A percentile compares a stretch with the other conserved stretches of the same genome.
phyloP scores from a whole-genome alignment of 2,329 filamentous ascomycete genomes.

The Didymella glomerata region DNA sequence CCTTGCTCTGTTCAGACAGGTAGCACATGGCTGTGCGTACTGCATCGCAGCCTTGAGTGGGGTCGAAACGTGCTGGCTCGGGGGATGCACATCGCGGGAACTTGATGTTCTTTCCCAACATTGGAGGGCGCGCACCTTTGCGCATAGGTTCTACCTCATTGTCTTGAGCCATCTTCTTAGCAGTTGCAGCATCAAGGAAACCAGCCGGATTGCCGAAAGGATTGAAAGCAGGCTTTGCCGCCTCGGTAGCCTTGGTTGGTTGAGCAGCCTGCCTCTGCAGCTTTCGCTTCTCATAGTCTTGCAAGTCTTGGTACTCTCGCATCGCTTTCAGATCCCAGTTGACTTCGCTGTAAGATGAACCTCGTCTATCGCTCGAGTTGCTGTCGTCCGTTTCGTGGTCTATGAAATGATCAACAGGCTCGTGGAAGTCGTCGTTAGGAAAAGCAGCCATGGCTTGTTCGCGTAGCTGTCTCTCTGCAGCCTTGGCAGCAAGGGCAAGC shows the following conservation, averaged over 20 bases:
- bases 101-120: conserved; percentile 82
- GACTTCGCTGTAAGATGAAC: conserved; percentile 70
- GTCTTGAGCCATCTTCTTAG: conserved; percentile 47
- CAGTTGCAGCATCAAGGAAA: conserved; percentile 34
- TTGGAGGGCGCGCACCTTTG: conserved; percentile 75
- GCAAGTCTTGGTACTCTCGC: conserved; percentile 76
- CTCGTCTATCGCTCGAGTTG: conserved; percentile 55
- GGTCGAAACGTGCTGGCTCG: conserved; percentile 83
- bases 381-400: conserved; percentile 64
- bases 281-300: conserved; percentile 50
- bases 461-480: conserved; percentile 80
- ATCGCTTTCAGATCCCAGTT: conserved; percentile 82
- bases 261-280: conserved; percentile 43
- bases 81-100: conserved; percentile 87
- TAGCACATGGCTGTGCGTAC: conserved; percentile 60
- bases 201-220: conserved; percentile 53
- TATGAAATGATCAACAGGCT: conserved; percentile 76
- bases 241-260: conserved; percentile 42
- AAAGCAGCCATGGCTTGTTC: conserved; percentile 80
- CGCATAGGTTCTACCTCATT: conserved; percentile 62
- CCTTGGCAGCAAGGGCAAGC: conserved; percentile 78
- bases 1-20: conserved; percentile 58
- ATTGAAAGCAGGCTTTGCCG: conserved; percentile 31
- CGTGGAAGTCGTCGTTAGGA: conserved; percentile 73
- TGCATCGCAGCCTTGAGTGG: conserved; percentile 69